A percentile compares a stretch with the other conserved stretches of the same genome.
These are phyloP conservation scores for Globisporangium cystogenes DNA, from an alignment of 352 stramenopile species.

Conservation along the genomic window DNA sequence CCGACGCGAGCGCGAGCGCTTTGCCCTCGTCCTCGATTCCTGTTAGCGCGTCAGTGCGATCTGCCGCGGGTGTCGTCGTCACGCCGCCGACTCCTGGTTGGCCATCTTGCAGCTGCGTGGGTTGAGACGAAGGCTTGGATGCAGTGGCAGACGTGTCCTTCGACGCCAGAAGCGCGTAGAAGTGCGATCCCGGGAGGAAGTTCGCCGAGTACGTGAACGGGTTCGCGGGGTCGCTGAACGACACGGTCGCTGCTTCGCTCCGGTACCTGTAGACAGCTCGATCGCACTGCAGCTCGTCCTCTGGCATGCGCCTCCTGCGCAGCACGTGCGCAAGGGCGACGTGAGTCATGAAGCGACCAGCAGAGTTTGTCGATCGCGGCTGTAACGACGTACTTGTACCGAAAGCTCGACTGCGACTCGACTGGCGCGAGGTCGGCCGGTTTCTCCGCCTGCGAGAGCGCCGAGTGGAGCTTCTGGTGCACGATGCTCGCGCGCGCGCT, in stretches of 20 bases:
- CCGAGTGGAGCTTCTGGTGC: slow-evolving; percentile 58
- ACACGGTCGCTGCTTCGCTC: slow-evolving; percentile 44
- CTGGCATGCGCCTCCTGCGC: slow-evolving; percentile 5
- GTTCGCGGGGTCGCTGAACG: slow-evolving; percentile 43
- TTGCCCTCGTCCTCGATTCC: background rate
- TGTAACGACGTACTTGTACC: slow-evolving; percentile 2
- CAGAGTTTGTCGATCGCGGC: background rate
- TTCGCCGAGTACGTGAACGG: slow-evolving; percentile 50
- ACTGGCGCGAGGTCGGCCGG: slow-evolving; percentile 18
- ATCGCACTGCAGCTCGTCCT: slow-evolving; percentile 13
- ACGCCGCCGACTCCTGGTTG: background rate
- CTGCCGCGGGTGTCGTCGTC: too few species aligned
- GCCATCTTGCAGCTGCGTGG: background rate
- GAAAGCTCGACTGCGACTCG: slow-evolving; percentile 18
- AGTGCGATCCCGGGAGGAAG: slow-evolving; percentile 76
- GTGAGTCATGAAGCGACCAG: background rate
- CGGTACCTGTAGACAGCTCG: slow-evolving; percentile 46
- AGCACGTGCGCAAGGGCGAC: background rate
- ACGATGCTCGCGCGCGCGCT: slow-evolving; percentile 34
- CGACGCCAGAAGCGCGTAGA: slow-evolving; percentile 68
- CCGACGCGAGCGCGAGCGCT: background rate
- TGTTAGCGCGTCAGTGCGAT: background rate
- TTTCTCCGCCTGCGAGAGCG: slow-evolving; percentile 50
- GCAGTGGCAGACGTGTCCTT: slow-evolving; percentile 20
- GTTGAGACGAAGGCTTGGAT: background rate